Evolutionary conservation across 1,139 yeast species (phyloP), one percentile per base, ranked within the genome.

Genomic region (Taphrina communis): DNA sequence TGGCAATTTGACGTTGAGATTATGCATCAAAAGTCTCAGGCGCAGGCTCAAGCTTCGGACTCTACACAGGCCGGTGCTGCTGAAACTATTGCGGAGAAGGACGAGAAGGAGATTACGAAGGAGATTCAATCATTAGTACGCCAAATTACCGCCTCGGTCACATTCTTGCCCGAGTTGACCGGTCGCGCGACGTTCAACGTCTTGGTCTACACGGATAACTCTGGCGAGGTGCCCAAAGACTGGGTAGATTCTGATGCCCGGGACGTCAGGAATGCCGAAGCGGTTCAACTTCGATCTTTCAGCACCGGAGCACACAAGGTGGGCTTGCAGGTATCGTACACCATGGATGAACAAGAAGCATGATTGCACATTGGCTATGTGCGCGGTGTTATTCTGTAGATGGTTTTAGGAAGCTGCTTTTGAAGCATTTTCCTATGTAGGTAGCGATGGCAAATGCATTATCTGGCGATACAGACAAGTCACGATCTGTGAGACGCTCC

Each of bases 51-150:
- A 12, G n/a, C 51, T 41, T 50, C 17, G 14, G n/a, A 17, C 19
- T 31, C 39, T 11, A 35, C 59, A 7, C 35, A 11, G 12, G 2
- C 46, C 6, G 17, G 36, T 19, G 55, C 31, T 8, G 9, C 57
- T 14, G 56, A 19, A 6, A 14, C 46, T 7, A 81, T 2, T 8
- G 11, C 14, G 7, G 36, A 21, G 56, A 56, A 50, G 36, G 61
- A 63, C 25, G 67, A 53, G 19, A 46, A 44, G 35, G 85, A 82
- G 52, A 85, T 88, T 7, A 93, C 89, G 74, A 81, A 80, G 70
- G 96, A 92, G 73, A 90, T 93, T 19, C 95, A 91, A 76, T 86
- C 94, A 0, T 87, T 93, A 31, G 87, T 93, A 60, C 84, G 97
- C 60, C 98, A 93, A 75, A 89, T 93, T 67, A 91, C 97, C 0